Evolutionary conservation across 495 filamentous ascomycete species (phyloP).

Genomic region (Neurospora sp.): DNA sequence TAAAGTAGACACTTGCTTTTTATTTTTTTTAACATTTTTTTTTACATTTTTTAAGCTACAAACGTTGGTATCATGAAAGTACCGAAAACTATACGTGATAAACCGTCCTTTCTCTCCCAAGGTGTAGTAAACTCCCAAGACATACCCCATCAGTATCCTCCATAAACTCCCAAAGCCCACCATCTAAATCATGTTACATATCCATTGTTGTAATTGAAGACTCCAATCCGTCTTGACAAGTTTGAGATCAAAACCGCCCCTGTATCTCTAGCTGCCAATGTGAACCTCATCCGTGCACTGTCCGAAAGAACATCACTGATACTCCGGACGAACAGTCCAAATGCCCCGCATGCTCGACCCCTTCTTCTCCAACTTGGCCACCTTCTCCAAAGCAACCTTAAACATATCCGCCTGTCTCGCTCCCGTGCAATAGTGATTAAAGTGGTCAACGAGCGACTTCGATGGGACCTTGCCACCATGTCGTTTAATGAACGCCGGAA

Average conservation of each 20-base stretch:
- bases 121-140: neutral
- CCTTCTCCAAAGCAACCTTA: conserved; percentile 36
- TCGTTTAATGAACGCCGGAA: conserved; percentile 58
- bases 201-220: neutral
- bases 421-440: conserved; percentile 40
- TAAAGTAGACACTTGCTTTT: neutral
- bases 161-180: neutral
- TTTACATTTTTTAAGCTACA: neutral
- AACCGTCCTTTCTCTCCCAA: neutral
- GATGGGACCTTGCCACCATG: conserved; percentile 65
- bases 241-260: neutral
- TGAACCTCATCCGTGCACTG: neutral
- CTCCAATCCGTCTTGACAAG: neutral
- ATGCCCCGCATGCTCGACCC: conserved; percentile 32
- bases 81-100: neutral
- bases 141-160: neutral
- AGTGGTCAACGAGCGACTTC: conserved; percentile 73
- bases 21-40: no score
- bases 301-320: conserved; percentile 4
- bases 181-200: neutral
- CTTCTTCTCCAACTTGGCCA: conserved; percentile 37
- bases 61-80: neutral
- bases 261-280: neutral
- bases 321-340: conserved; percentile 29
- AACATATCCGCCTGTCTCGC: conserved; percentile 34